These are phyloP conservation scores for Poa annua DNA, from an alignment of 176 grass and related monocot species.

Conservation along the genomic window DNA sequence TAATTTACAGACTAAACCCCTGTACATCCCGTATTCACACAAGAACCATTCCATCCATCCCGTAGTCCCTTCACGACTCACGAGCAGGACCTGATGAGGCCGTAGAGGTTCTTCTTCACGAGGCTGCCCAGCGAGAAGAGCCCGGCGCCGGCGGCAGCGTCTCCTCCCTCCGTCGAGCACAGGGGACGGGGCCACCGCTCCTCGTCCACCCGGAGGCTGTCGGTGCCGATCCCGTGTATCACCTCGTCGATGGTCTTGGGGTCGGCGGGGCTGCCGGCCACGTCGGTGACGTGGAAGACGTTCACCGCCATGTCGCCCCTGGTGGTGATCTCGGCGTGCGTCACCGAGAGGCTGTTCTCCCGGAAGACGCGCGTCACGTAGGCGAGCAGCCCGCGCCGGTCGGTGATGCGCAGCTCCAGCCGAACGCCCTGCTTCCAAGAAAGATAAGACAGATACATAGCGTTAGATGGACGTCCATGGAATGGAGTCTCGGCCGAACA, in stretches of 20 bases:
- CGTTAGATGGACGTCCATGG: constrained; percentile 23
- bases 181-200: constrained; percentile 44
- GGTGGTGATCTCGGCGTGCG: constrained; percentile 79
- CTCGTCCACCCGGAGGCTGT: constrained; percentile 67
- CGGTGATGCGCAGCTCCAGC: constrained; percentile 73
- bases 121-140: constrained; percentile 80
- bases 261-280: constrained; percentile 59
- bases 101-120: constrained; percentile 88
- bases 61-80: constrained; percentile 41
- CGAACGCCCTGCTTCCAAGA: constrained; percentile 55
- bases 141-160: constrained; percentile 35
- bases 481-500: constrained; percentile 23
- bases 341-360: constrained; percentile 86
- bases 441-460: neutral
- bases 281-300: constrained; percentile 81
- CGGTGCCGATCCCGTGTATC: constrained; percentile 72
- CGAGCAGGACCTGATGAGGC: constrained; percentile 84
- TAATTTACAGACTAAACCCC: constrained; percentile 50
- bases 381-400: constrained; percentile 79
- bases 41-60: neutral
- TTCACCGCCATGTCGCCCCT: constrained; percentile 67
- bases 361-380: constrained; percentile 86
- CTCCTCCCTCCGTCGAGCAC: constrained; percentile 44
- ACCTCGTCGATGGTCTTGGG: constrained; percentile 67
- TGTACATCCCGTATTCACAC: constrained; percentile 53